These are phyloP conservation scores for Leccinum pachyderme DNA, from an alignment of 1,284 basidiomycete genomes.

Conservation along the genomic window DNA sequence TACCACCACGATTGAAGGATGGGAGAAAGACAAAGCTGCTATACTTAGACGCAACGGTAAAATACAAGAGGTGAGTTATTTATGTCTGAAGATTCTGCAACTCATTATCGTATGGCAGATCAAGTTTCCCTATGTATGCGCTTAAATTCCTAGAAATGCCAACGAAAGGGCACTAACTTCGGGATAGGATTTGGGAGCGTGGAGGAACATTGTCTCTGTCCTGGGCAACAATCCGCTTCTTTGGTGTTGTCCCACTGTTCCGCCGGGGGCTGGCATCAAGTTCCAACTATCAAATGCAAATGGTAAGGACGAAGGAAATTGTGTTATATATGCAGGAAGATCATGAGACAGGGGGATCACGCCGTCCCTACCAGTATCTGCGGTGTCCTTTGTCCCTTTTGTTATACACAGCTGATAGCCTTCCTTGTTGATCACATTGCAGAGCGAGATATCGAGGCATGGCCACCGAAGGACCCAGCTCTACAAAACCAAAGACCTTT, in stretches of 20 bases:
- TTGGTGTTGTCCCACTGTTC: conserved; percentile 81
- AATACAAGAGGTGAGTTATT: conserved; percentile 67
- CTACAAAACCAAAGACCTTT: conserved; percentile 40
- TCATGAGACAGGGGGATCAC: conserved; percentile 4
- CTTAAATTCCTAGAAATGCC: conserved; percentile 3
- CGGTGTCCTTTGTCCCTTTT: background rate
- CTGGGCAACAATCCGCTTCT: conserved; percentile 71
- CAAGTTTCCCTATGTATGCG: conserved; percentile 88
- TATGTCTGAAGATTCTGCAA: background rate
- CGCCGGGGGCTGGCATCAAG: conserved; percentile 72
- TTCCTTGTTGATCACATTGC: background rate
- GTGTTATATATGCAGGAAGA: conserved; percentile 11
- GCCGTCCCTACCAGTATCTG: conserved; percentile 6
- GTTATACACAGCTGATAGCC: conserved; percentile 5
- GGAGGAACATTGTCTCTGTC: conserved; percentile 73
- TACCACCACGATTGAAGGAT: conserved; percentile 94
- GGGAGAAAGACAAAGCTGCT: conserved; percentile 95
- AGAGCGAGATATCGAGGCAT: conserved; percentile 30
- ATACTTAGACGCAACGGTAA: conserved; percentile 83
- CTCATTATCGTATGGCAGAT: conserved; percentile 45
- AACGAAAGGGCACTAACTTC: conserved; percentile 7
- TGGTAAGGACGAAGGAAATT: conserved; percentile 72
- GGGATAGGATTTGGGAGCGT: conserved; percentile 70
- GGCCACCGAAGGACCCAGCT: conserved; percentile 62
- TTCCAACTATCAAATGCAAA: conserved; percentile 70